phyloP scores from a whole-genome alignment of 139 green algal genomes.

The Haematococcus sp. region DNA sequence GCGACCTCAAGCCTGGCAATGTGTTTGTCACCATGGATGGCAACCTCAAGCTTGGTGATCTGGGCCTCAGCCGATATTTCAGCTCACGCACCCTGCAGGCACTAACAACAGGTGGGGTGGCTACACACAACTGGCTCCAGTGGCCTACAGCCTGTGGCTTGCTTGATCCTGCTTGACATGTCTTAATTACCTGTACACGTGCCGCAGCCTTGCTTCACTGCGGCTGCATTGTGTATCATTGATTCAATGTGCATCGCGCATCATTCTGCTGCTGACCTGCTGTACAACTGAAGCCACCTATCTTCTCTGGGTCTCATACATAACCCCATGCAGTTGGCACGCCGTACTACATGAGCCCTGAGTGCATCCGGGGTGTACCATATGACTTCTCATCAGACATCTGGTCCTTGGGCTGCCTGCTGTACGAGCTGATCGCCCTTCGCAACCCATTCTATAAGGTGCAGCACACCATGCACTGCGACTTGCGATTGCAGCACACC shows the following conservation, averaged over 20 bases:
- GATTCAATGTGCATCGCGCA: too few species aligned
- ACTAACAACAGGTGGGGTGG: constrained; percentile 14
- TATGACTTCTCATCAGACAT: constrained; percentile 74
- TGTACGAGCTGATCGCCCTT: constrained; percentile 74
- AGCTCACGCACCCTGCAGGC: constrained; percentile 43
- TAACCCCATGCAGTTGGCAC: constrained; percentile 62
- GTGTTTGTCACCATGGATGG: constrained; percentile 65
- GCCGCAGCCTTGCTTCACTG: too few species aligned
- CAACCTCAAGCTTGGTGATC: constrained; percentile 71
- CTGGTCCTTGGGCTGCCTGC: constrained; percentile 75
- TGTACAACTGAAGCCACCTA: too few species aligned
- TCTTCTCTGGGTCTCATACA: too few species aligned
- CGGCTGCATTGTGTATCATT: too few species aligned
- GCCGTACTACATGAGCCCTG: constrained; percentile 76
- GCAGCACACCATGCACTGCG: too few species aligned
- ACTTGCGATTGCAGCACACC: too few species aligned
- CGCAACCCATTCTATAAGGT: constrained; percentile 57
- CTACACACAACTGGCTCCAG: too few species aligned
- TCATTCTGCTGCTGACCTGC: too few species aligned
- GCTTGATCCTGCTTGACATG: too few species aligned
- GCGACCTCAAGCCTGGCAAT: constrained; percentile 66
- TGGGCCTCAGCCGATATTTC: constrained; percentile 64
- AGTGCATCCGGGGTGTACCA: constrained; percentile 66
- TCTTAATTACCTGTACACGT: too few species aligned
- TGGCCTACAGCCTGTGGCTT: neutral